phyloP scores from a whole-genome alignment of 2,329 filamentous ascomycete species.

The Aspergillus sp. region DNA sequence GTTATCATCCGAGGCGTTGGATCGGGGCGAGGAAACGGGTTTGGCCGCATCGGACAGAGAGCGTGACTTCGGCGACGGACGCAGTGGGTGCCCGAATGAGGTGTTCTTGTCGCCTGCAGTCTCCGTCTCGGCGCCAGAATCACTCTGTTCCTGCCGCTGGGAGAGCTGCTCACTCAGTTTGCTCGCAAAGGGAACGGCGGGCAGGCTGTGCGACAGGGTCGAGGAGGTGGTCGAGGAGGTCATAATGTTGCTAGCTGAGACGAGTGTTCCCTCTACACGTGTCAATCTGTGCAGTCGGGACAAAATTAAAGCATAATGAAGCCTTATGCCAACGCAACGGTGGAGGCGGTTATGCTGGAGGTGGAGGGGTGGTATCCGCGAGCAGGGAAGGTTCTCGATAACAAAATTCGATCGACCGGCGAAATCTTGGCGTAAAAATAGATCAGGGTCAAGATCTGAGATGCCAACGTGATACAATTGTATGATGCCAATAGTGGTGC shows the following conservation, averaged over 20 bases:
- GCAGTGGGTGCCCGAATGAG: conserved; percentile 23
- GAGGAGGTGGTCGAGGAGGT: conserved; percentile 21
- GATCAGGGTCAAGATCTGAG: not conserved
- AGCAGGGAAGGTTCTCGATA: not conserved
- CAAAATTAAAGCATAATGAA: not conserved
- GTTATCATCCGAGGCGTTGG: conserved; percentile 52
- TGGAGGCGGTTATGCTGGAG: not conserved
- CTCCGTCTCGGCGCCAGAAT: conserved; percentile 13
- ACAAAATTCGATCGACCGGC: not conserved
- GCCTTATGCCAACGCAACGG: not conserved
- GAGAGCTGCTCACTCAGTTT: conserved; percentile 38
- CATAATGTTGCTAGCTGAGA: conserved; percentile 15
- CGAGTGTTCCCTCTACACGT: not conserved
- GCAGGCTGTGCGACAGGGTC: conserved; percentile 20
- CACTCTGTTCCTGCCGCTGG: conserved; percentile 23
- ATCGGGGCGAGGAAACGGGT: conserved; percentile 58
- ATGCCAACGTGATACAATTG: not conserved
- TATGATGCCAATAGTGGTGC: not conserved
- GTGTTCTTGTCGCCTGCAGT: conserved; percentile 10
- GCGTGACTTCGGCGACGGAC: conserved; percentile 53
- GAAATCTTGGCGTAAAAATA: not conserved
- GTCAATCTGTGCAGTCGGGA: not conserved
- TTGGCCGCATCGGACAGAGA: conserved; percentile 67
- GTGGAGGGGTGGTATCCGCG: not conserved
- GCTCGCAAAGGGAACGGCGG: conserved; percentile 31